Evolutionary conservation across 2,329 filamentous ascomycete genomes (phyloP), one percentile per base, ranked within the genome.

Genomic region (Colletotrichum cuscutae): DNA sequence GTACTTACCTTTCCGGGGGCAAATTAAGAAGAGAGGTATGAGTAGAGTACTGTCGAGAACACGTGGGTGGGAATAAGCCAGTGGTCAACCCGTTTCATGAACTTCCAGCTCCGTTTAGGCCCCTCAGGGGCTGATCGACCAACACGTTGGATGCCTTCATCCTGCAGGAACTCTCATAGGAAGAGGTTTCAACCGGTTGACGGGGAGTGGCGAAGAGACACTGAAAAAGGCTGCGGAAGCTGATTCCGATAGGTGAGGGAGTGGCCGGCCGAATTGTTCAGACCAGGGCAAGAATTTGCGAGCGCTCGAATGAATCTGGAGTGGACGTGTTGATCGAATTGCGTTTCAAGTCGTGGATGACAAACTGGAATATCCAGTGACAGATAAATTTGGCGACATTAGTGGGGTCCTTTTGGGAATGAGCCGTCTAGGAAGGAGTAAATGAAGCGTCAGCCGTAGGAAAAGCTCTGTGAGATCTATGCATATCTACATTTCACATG

Each of bases 111-210:
- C 28, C 35, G 46, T 60, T 65, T 37, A 30, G 54, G 35, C 54
- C 46, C 28, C n/a, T 6, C 3, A 24, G 37, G 28, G 35, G 24
- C 30, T 54, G 30, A 22, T 63, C 42, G 24, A 59, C 53, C 53
- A 60, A 24, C 5, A 72, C 42, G 66, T 61, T 32, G n/a, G 70
- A 65, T 70, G 65, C 68, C 28, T 8, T 65, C 60, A 64, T 22
- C 54, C 24, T 61, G 49, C 70, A 65, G 60, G 49, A 70, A 42
- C 60, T 69, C 46, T 72, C 60, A 22, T 65, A 22, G 49, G 22
- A 59, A 37, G 37, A 28, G 70, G 66, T 72, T 70, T 72, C 70
- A 70, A 60, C 70, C 35, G 46, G 65, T 32, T 19, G 42, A n/a
- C 42, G 42, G 42, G 42, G 42, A 49, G 19, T 49, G 46, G 46